Base-by-base conservation (phyloP, 352 stramenopile species). In the Pythium vanterpoolii region DNA sequence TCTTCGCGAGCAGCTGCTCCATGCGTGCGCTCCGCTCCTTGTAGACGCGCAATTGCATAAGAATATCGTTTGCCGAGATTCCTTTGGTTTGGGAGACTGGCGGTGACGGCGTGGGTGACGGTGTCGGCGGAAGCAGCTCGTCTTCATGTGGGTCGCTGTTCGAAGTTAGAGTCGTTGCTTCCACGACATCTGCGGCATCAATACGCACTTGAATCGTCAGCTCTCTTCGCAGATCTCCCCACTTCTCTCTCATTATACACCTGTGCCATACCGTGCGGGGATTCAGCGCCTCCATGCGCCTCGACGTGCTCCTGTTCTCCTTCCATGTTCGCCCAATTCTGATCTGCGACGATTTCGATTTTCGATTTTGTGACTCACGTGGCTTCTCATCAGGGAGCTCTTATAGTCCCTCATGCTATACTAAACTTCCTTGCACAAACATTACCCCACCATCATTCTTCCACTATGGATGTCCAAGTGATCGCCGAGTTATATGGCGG, bases 1-100 rank as follows among this genome's bases (percentile, higher is more conserved):
- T 84, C 64, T 89, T 88, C 10, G 72, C 66, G 23, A 93, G 61
- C 45, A 93, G 62, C 55, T 79, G 31, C 54, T 93, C 83, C 57
- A 89, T 77, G 1, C 76, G 77, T 7, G 60, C 57, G 47, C 71
- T 74, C 4, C 83, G 71, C 62, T 93, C 83, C 56, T 89, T 85
- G 70, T 74, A 90, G 23, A 61, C 66, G 3, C 68, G 65, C 14
- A 90, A 42, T 43, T 87, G 76, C 62, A 69, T 61, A 38, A 71
- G 34, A 30, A 68, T 26, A 26, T 78, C 69, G 36, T 69, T 56
- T 27, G 30, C 51, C 33, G 47, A 57, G 9, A 30, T 33, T 31
- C 34, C 55, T 21, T 60, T 45, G 18, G 50, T 45, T 31, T 66
- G 59, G 9, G 48, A 64, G 4, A 44, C 19, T 5, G 55, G 62